phyloP scores from a whole-genome alignment of 2,329 filamentous ascomycete genomes.

The Gaeumannomyces tritici region DNA sequence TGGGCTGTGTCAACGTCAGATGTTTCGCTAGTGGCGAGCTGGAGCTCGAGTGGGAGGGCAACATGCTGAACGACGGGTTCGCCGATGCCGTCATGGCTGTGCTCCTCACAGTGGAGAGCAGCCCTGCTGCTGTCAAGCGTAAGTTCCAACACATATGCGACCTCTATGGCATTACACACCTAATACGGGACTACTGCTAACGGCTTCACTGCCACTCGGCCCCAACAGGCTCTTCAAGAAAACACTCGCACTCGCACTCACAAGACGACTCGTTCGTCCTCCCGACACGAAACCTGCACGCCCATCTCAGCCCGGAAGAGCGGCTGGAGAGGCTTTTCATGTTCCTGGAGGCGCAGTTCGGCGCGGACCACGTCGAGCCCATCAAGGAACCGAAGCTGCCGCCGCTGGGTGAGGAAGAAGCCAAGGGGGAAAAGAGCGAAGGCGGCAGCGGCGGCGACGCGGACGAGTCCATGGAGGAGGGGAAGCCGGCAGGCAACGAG shows the following conservation, averaged over 20 bases:
- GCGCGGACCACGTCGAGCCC: slow-evolving; percentile 68
- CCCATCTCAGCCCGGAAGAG: slow-evolving; percentile 60
- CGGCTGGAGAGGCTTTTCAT: slow-evolving; percentile 80
- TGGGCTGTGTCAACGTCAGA: slow-evolving; percentile 83
- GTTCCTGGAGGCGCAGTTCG: slow-evolving; percentile 97
- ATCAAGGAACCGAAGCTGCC: slow-evolving; percentile 56
- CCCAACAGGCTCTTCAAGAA: slow-evolving; percentile 48
- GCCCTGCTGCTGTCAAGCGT: slow-evolving; percentile 90
- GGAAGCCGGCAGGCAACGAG: slow-evolving; percentile 18
- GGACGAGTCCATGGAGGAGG: slow-evolving; percentile 15
- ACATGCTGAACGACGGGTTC: slow-evolving; percentile 94
- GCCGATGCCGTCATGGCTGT: slow-evolving; percentile 96
- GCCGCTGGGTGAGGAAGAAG: slow-evolving; percentile 9
- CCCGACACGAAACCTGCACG: slow-evolving; percentile 59
- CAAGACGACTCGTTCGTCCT: slow-evolving; percentile 19
- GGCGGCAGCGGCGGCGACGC: slow-evolving; percentile 26
- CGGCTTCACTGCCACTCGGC: slow-evolving; percentile 8
- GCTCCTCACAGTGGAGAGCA: slow-evolving; percentile 84
- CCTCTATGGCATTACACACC: neutral
- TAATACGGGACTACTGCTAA: neutral
- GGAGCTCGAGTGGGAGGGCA: slow-evolving; percentile 94
- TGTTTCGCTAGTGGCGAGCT: slow-evolving; percentile 71
- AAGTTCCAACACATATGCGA: slow-evolving; percentile 22
- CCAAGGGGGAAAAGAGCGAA: slow-evolving; percentile 13
- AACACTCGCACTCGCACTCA: slow-evolving; percentile 37